Evolutionary conservation across 108 stramenopile genomes (phyloP), one percentile per base, ranked within the genome.

Genomic region (Parmales sp.): DNA sequence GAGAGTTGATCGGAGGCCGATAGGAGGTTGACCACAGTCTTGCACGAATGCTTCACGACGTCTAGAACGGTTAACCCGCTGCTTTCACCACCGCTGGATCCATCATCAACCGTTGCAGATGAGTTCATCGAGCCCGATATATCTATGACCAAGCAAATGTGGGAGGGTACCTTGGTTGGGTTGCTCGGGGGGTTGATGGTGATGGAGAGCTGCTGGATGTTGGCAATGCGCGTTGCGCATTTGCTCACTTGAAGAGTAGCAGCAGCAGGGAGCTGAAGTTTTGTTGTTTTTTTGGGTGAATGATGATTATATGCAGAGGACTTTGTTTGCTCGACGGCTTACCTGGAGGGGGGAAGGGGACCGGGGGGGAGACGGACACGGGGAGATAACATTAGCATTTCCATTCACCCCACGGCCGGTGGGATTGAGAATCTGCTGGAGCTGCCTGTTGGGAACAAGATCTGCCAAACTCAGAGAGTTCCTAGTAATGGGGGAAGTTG

Each of bases 401-500:
- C n/a, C n/a, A n/a, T n/a, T n/a, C n/a, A n/a, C n/a, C n/a, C n/a
- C n/a, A n/a, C n/a, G n/a, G n/a, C n/a, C n/a, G 31, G 3, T 2
- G 26, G 20, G 31, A 20, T 28, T 34, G 31, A 3, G 13, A 20
- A 60, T 60, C 20, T 28, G 29, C 1, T 38, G 48, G 34, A 36
- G 48, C 28, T 46, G 22, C 49, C 37, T 36, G 50, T 45, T 41
- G 18, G 44, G 66, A 66, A 37, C 64, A 11, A 83, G 50, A 7
- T 78, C 65, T 7, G 16, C 38, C 29, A 39, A 34, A 31, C 37
- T 65, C 63, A 83, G 2, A 3, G 68, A 31, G 37, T 67, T 76
- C 1, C 80, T 69, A 4, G 82, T 83, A 45, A 75, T 64, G 45
- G 80, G 80, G 63, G 72, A 74, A 22, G 64, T 74, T 20, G 46